Conservation (phyloP, 2,329 filamentous ascomycete species). For the Phialophora macrospora region DNA sequence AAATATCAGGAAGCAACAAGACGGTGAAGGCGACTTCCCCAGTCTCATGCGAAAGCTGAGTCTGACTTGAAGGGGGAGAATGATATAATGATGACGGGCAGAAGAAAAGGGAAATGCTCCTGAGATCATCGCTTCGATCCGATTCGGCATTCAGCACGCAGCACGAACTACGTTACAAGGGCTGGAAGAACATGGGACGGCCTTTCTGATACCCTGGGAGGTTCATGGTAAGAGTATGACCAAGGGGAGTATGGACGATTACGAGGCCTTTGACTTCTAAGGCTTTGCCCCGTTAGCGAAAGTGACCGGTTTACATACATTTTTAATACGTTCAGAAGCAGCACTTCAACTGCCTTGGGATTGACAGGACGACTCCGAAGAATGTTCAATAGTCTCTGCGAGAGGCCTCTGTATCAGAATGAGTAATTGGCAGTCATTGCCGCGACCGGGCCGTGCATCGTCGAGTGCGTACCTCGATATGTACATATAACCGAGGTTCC, state of each 20-base stretch:
- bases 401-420: not conserved
- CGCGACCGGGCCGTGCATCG: not conserved
- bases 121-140: not conserved
- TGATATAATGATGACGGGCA: not conserved
- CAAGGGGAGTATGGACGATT: not conserved
- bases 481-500: conserved; percentile 13
- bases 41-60: conserved; percentile 39
- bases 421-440: not conserved
- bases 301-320: not conserved
- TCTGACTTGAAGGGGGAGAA: conserved; percentile 14
- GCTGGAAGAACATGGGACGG: not conserved
- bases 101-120: not conserved
- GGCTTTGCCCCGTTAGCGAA: not conserved
- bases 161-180: not conserved
- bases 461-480: not conserved
- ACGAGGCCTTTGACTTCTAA: not conserved
- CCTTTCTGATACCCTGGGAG: not conserved
- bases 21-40: conserved; percentile 36
- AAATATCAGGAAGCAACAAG: conserved; percentile 37
- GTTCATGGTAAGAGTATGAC: not conserved
- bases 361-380: not conserved
- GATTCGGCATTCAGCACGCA: not conserved
- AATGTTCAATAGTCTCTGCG: not conserved
- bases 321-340: not conserved
- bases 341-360: not conserved